phyloP scores from a whole-genome alignment of 306 rosid genomes.

The Trichosanthes truncata region DNA sequence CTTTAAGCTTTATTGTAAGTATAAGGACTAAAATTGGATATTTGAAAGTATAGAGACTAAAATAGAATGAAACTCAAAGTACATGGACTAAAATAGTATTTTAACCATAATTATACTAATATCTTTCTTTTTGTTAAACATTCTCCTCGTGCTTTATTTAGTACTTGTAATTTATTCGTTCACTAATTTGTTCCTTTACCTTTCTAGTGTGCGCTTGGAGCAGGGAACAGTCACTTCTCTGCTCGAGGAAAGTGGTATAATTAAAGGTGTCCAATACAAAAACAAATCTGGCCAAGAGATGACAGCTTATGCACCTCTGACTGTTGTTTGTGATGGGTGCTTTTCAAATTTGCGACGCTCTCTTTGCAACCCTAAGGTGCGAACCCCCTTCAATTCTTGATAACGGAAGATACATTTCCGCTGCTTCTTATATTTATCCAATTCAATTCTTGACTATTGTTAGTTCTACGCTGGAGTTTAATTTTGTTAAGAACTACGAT shows the following conservation, averaged over 20 bases:
- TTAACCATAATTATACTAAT: too few species aligned
- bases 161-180: background rate
- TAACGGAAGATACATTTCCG: background rate
- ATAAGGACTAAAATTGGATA: too few species aligned
- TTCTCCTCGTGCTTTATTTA: background rate
- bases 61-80: too few species aligned
- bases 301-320: constrained; percentile 68
- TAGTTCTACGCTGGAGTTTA: background rate
- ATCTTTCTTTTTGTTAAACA: background rate
- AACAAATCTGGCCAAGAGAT: constrained; percentile 52
- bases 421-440: background rate
- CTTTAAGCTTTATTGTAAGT: too few species aligned
- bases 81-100: too few species aligned
- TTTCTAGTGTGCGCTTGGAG: constrained; percentile 51
- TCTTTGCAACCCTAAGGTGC: constrained; percentile 79
- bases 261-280: constrained; percentile 84
- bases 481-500: background rate
- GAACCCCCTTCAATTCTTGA: background rate
- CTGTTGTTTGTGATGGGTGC: constrained; percentile 93
- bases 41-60: too few species aligned
- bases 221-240: constrained; percentile 92
- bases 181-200: background rate
- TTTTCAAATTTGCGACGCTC: constrained; percentile 92
- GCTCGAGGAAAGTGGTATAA: constrained; percentile 70
- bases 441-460: background rate